Conservation (phyloP, 352 stramenopile genomes). For the Bremia lactucae region DNA sequence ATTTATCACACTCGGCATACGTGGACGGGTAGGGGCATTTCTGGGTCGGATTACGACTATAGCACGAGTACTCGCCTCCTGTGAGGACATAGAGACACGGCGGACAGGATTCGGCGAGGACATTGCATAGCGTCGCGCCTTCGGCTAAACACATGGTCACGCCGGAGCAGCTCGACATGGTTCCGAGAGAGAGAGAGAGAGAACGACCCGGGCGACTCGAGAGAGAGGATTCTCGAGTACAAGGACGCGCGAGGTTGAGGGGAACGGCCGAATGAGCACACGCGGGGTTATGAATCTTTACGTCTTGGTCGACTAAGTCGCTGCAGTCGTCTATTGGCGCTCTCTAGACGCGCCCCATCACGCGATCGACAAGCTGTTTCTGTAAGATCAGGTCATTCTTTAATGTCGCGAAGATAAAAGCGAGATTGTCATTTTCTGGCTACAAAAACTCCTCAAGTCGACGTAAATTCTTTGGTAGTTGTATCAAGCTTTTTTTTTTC, state of each 20-base stretch:
- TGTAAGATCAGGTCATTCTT: too few relatives aligned
- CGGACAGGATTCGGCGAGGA: constrained; percentile 30
- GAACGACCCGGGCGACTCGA: too few relatives aligned
- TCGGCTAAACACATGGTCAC: constrained; percentile 41
- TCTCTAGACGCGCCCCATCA: constrained; percentile 10
- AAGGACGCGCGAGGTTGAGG: too few relatives aligned
- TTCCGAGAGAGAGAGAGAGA: constrained; percentile 9
- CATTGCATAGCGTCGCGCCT: constrained; percentile 41
- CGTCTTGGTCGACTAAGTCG: constrained; percentile 1
- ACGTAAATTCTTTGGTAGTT: too few relatives aligned
- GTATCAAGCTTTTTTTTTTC: too few relatives aligned
- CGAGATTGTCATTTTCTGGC: too few relatives aligned
- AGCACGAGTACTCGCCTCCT: constrained; percentile 57
- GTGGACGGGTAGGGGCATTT: constrained; percentile 15
- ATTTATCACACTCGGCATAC: constrained; percentile 22
- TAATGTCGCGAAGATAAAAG: too few relatives aligned
- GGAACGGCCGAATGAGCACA: constrained; percentile 19
- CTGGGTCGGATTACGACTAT: constrained; percentile 21
- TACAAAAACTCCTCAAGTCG: too few relatives aligned
- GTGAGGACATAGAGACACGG: constrained; percentile 58
- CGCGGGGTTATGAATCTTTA: constrained; percentile 2
- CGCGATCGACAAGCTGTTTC: constrained; percentile 18
- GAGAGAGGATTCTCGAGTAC: too few relatives aligned
- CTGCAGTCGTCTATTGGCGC: constrained; percentile 16
- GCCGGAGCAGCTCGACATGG: constrained; percentile 23